Percentiles rank a stretch among this genome's conserved stretches.
These are phyloP conservation scores for Magnolia changhungtana DNA, from an alignment of 164 flowering plant genomes.

Conservation along the genomic window DNA sequence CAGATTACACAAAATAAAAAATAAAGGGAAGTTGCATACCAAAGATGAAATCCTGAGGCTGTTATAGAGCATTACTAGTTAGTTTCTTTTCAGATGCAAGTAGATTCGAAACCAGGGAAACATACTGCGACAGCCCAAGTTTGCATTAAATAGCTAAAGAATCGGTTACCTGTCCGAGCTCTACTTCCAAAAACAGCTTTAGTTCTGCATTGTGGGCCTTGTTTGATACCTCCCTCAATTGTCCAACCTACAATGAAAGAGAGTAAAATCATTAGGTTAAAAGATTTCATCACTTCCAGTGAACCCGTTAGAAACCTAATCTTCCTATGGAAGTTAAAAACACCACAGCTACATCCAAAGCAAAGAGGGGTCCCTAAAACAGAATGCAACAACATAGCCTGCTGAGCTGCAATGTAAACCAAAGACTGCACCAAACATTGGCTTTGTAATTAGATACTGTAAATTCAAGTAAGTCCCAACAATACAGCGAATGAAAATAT, in stretches of 20 bases:
- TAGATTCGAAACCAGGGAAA: neutral
- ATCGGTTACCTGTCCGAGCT: slow-evolving; percentile 55
- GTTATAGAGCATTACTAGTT: neutral
- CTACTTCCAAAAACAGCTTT: slow-evolving; percentile 78
- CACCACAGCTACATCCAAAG: neutral
- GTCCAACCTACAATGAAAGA: slow-evolving; percentile 61
- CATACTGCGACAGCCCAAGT: neutral
- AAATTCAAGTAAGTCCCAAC: neutral
- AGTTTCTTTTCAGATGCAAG: neutral
- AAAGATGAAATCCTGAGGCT: neutral
- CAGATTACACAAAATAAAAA: neutral
- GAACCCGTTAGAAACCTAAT: neutral
- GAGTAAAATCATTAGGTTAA: neutral
- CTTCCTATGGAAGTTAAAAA: neutral
- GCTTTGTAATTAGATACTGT: neutral
- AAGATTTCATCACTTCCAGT: no score
- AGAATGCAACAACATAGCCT: neutral
- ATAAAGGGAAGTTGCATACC: neutral
- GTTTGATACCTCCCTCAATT: slow-evolving; percentile 71
- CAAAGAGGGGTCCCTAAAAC: neutral
- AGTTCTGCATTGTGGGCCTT: slow-evolving; percentile 75
- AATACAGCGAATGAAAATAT: neutral
- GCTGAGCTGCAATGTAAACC: neutral
- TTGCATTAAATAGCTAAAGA: neutral
- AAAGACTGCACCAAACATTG: neutral